phyloP scores from a whole-genome alignment of 345 rosid genomes.

The Jatropha curcas region DNA sequence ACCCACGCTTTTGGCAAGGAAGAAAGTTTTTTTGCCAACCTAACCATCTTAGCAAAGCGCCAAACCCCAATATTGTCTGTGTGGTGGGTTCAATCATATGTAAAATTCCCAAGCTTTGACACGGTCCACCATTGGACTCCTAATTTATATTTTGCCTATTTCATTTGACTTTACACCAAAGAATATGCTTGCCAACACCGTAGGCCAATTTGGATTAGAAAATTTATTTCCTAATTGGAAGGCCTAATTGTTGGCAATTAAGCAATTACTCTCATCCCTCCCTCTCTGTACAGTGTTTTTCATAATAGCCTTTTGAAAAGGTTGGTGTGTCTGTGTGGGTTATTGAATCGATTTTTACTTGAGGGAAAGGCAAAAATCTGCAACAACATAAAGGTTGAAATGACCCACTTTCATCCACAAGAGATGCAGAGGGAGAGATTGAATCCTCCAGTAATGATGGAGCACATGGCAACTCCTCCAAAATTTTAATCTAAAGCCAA shows the following conservation, averaged over 20 bases:
- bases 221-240: background rate
- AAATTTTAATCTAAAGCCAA: too few relatives aligned
- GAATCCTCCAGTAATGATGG: constrained; percentile 10
- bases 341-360: constrained; percentile 24
- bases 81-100: background rate
- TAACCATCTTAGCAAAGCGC: constrained; percentile 3
- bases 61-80: background rate
- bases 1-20: constrained; percentile 15
- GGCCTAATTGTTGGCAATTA: constrained; percentile 18
- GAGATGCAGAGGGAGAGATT: constrained; percentile 3
- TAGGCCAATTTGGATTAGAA: background rate
- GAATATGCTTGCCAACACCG: background rate
- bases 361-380: constrained; percentile 15
- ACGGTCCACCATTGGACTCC: background rate
- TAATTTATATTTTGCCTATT: background rate
- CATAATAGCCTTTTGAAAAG: background rate
- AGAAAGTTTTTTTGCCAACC: background rate
- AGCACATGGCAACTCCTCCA: too few relatives aligned
- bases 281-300: background rate
- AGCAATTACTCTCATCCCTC: constrained; percentile 5
- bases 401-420: constrained; percentile 23
- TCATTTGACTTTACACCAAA: constrained; percentile 12
- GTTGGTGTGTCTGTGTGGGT: constrained; percentile 31
- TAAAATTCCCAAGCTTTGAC: background rate
- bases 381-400: constrained; percentile 6